phyloP scores from a whole-genome alignment of 768 basidiomycete species.

The Pulveroboletus frians region DNA sequence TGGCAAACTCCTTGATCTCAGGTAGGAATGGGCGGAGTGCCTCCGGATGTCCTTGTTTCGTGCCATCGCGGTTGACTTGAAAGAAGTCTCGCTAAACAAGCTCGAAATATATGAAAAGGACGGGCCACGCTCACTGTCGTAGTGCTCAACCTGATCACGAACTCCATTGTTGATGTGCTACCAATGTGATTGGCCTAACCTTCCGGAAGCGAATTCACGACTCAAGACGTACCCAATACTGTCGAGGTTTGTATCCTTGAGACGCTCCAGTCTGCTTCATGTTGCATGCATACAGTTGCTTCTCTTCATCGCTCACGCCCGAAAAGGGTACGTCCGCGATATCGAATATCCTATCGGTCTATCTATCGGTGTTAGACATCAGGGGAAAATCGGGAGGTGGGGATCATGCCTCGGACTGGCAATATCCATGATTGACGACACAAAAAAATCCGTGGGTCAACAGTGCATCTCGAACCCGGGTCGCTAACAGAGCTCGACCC shows the following conservation, averaged over 20 bases:
- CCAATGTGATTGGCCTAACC: not conserved
- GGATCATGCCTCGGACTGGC: slow-evolving; percentile 33
- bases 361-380: slow-evolving; percentile 26
- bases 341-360: slow-evolving; percentile 38
- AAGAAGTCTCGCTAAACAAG: not conserved
- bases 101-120: not conserved
- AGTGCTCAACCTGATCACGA: slow-evolving; percentile 57
- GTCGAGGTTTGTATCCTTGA: slow-evolving; percentile 49
- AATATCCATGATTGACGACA: slow-evolving; percentile 36
- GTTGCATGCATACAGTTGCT: slow-evolving; percentile 34
- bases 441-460: slow-evolving; percentile 40
- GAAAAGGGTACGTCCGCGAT: slow-evolving; percentile 33
- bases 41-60: slow-evolving; percentile 44
- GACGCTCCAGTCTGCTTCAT: slow-evolving; percentile 43
- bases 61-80: slow-evolving; percentile 48
- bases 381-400: not conserved
- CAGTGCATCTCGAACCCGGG: slow-evolving; percentile 44
- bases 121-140: slow-evolving; percentile 43
- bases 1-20: slow-evolving; percentile 47
- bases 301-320: slow-evolving; percentile 39
- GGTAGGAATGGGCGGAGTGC: slow-evolving; percentile 46
- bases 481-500: slow-evolving; percentile 35
- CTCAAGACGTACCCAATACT: slow-evolving; percentile 39
- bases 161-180: slow-evolving; percentile 62
- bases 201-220: not conserved